phyloP scores from a whole-genome alignment of 768 basidiomycete genomes.

The Leccinum disarticulatum region DNA sequence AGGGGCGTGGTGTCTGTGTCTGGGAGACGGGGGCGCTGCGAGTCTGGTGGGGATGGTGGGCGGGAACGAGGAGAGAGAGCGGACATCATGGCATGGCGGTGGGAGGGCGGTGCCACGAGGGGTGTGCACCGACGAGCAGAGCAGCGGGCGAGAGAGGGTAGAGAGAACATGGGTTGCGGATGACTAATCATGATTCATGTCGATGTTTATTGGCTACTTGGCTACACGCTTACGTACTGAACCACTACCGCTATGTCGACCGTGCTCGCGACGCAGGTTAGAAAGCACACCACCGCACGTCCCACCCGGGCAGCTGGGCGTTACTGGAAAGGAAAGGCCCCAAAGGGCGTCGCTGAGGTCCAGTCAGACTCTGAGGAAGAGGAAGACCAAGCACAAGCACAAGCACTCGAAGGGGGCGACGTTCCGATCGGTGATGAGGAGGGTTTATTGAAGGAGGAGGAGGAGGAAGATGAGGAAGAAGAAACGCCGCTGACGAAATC shows the following conservation, averaged over 20 bases:
- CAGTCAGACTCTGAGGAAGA: conserved; percentile 69
- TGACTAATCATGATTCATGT: conserved; percentile 24
- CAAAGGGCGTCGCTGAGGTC: conserved; percentile 63
- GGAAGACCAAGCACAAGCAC: conserved; percentile 44
- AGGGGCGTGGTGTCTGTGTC: conserved; percentile 50
- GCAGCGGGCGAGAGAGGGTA: conserved; percentile 18
- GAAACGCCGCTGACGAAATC: conserved; percentile 44
- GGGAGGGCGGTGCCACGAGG: conserved; percentile 8
- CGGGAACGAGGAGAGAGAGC: conserved; percentile 44
- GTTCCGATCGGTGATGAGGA: conserved; percentile 60
- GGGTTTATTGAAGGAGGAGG: conserved; percentile 40
- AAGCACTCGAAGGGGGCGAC: conserved; percentile 50
- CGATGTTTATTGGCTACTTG: conserved; percentile 8
- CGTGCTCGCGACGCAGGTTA: conserved; percentile 36
- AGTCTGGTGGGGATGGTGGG: conserved; percentile 21
- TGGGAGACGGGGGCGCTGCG: conserved; percentile 17
- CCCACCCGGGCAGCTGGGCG: conserved; percentile 77
- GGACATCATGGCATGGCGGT: conserved; percentile 68
- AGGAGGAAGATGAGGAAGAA: conserved; percentile 49
- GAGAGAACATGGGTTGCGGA: conserved; percentile 19
- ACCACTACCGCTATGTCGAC: conserved; percentile 20
- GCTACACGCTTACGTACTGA: conserved; percentile 15
- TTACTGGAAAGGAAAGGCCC: conserved; percentile 90
- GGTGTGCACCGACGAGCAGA: not conserved
- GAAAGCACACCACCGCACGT: conserved; percentile 78